Evolutionary conservation across 352 stramenopile genomes (phyloP).

Genomic region (Phytophthora podocarpi): DNA sequence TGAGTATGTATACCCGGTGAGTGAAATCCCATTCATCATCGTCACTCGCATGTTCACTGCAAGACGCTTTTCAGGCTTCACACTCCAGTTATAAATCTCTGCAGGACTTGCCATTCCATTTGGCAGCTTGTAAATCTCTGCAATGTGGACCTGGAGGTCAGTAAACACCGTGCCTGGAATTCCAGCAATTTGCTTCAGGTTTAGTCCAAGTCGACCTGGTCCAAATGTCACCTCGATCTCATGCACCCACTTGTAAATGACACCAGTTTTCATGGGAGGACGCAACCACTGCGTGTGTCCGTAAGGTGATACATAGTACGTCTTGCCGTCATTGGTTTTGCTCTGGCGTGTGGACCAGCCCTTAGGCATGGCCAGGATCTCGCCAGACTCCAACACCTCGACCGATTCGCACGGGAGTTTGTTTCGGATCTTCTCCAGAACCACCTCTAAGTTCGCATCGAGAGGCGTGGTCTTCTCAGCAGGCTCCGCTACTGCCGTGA

Average conservation of each 20-base stretch:
- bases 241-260: constrained; percentile 83
- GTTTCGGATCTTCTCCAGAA: constrained; percentile 63
- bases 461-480: constrained; percentile 36
- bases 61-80: constrained; percentile 88
- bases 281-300: constrained; percentile 86
- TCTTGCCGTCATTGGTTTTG: constrained; percentile 85
- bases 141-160: constrained; percentile 80
- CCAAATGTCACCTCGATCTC: constrained; percentile 88
- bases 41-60: constrained; percentile 84
- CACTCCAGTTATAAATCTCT: constrained; percentile 91
- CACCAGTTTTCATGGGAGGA: constrained; percentile 73
- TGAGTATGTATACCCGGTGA: constrained; percentile 81
- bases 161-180: constrained; percentile 74
- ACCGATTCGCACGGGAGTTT: constrained; percentile 68
- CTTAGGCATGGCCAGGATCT: constrained; percentile 78
- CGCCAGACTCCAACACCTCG: constrained; percentile 67
- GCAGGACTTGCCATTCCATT: constrained; percentile 84
- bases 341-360: constrained; percentile 82
- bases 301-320: constrained; percentile 87
- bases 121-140: constrained; percentile 84
- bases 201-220: constrained; percentile 74
- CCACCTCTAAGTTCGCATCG: constrained; percentile 68
- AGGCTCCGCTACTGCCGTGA: constrained; percentile 47
- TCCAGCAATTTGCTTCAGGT: constrained; percentile 82
- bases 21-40: constrained; percentile 74